These are phyloP conservation scores for Paramecium biaurelia DNA, from an alignment of 73 alveolate species.

Conservation along the genomic window DNA sequence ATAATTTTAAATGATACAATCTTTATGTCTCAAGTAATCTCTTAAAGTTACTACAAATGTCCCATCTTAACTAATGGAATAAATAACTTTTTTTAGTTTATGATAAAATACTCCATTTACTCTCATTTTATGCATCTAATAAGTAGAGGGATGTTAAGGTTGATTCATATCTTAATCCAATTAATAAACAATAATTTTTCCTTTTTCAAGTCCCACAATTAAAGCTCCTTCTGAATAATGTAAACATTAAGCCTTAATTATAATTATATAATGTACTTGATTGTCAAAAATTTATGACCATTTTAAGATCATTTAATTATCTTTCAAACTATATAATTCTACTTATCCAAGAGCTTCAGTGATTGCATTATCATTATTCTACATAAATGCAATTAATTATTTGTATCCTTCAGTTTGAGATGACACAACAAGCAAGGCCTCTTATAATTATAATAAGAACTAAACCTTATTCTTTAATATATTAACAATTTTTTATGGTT, in stretches of 20 bases:
- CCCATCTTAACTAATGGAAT: slow-evolving; percentile 18
- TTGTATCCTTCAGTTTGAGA: not conserved
- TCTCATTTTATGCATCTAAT: not conserved
- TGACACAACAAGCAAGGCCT: not conserved
- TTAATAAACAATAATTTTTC: not conserved
- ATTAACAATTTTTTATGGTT: not conserved
- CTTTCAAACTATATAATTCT: not conserved
- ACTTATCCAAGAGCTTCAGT: not conserved
- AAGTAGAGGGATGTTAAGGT: not conserved
- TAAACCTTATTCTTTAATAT: not conserved
- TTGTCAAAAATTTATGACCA: not conserved
- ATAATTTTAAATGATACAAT: not conserved
- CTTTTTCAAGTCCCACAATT: not conserved
- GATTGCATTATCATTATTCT: not conserved
- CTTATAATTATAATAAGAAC: not conserved
- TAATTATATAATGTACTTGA: not conserved
- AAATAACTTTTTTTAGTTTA: not conserved
- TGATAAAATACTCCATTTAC: slow-evolving; percentile 41
- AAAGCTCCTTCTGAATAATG: not conserved
- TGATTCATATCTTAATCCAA: not conserved
- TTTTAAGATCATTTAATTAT: not conserved
- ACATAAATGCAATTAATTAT: not conserved
- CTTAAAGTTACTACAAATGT: not conserved
- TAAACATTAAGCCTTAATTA: not conserved
- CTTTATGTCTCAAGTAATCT: not conserved